phyloP scores from a whole-genome alignment of 2,329 filamentous ascomycete species.

The Metarhizium guizhouense region DNA sequence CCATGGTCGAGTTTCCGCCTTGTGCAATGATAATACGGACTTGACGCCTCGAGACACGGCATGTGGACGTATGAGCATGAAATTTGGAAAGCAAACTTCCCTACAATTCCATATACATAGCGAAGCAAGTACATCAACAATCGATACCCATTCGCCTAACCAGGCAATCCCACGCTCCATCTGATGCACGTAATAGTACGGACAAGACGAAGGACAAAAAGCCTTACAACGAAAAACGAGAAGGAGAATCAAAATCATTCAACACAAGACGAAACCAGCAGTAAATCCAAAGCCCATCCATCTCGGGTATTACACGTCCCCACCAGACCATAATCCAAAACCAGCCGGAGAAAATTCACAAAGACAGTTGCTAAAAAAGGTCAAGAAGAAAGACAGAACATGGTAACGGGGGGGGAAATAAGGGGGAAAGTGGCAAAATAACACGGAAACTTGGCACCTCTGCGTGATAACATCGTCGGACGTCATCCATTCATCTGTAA shows the following conservation, averaged over 20 bases:
- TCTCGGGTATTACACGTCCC: constrained; percentile 7
- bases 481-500: neutral
- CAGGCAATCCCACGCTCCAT: constrained; percentile 6
- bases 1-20: no score
- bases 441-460: neutral
- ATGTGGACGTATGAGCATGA: neutral
- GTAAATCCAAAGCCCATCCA: constrained; percentile 3
- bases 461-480: neutral
- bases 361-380: constrained; percentile 3
- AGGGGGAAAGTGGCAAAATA: neutral
- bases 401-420: neutral
- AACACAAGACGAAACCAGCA: constrained; percentile 2
- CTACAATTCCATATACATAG: neutral
- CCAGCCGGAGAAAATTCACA: neutral
- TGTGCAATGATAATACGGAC: no score
- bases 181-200: constrained; percentile 8
- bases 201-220: constrained; percentile 3
- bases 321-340: neutral
- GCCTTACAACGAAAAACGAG: constrained; percentile 8
- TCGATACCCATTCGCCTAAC: constrained; percentile 1
- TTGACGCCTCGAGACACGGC: neutral
- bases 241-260: constrained; percentile 11
- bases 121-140: neutral
- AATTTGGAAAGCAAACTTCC: neutral
- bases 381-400: neutral